phyloP scores from a whole-genome alignment of 371 early-diverging fungal species.

The Cokeromyces recurvatus region DNA sequence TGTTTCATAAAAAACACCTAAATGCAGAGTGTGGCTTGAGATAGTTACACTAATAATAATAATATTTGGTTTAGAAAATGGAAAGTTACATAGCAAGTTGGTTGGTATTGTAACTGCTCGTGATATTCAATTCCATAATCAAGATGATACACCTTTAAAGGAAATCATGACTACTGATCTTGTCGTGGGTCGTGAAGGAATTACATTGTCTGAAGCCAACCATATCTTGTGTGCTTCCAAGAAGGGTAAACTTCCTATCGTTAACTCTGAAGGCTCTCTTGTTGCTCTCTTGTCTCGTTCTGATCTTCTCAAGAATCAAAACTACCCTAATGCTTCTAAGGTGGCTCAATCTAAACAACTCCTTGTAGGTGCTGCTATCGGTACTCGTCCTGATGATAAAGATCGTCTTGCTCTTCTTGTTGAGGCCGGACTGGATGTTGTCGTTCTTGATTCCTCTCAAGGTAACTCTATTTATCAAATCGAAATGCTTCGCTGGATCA shows the following conservation, averaged over 20 bases:
- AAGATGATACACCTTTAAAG: conserved; percentile 50
- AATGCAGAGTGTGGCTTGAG: no score
- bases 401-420: conserved; percentile 79
- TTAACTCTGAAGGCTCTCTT: conserved; percentile 74
- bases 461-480: conserved; percentile 93
- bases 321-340: conserved; percentile 91
- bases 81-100: conserved; percentile 82
- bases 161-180: conserved; percentile 90
- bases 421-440: conserved; percentile 93
- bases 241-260: conserved; percentile 96
- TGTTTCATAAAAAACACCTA: no score
- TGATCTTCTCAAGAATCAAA: conserved; percentile 93
- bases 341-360: conserved; percentile 77
- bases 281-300: conserved; percentile 89
- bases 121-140: conserved; percentile 88
- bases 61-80: no score
- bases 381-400: conserved; percentile 90
- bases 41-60: no score
- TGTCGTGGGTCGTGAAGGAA: conserved; percentile 79
- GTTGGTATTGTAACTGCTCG: conserved; percentile 94
- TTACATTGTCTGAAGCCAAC: conserved; percentile 88
- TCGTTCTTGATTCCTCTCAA: conserved; percentile 91
- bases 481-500: conserved; percentile 93
- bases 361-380: conserved; percentile 89
- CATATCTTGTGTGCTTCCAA: conserved; percentile 80